Evolutionary conservation across 192 early-diverging fungal species (phyloP).

Genomic region (Bifiguratus adelaidae): DNA sequence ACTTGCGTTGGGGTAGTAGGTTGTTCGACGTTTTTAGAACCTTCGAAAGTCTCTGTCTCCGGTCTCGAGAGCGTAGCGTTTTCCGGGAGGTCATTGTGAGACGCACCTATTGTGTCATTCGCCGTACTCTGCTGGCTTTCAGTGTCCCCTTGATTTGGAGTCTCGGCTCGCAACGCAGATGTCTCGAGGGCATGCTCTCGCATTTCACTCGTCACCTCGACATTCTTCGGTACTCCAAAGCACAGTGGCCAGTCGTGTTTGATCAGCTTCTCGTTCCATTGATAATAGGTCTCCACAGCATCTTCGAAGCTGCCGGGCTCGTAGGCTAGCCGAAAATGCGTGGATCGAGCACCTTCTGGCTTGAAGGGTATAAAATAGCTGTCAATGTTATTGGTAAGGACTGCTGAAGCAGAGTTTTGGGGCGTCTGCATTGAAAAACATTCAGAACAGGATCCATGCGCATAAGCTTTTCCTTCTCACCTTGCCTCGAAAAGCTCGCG

Average conservation of each 20-base stretch:
- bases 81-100: too few relatives aligned
- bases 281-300: constrained; percentile 53
- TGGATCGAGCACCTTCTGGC: constrained; percentile 50
- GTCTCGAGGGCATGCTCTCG: not conserved
- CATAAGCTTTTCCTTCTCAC: constrained; percentile 21
- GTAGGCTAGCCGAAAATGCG: constrained; percentile 72
- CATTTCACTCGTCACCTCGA: constrained; percentile 6
- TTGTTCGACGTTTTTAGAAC: too few relatives aligned
- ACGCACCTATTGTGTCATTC: too few relatives aligned
- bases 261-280: constrained; percentile 62
- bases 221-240: constrained; percentile 60
- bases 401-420: constrained; percentile 63
- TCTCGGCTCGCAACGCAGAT: not conserved
- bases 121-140: constrained; percentile 5
- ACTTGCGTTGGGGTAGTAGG: not conserved
- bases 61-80: too few relatives aligned
- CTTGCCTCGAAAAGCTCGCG: constrained; percentile 79
- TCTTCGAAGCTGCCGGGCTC: constrained; percentile 70
- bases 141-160: not conserved
- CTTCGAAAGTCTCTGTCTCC: too few relatives aligned
- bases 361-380: constrained; percentile 64
- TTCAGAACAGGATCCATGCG: not conserved
- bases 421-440: constrained; percentile 43
- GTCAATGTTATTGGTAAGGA: constrained; percentile 69
- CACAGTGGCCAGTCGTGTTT: constrained; percentile 78